Evolutionary conservation across 805 yeast genomes (phyloP).

Genomic region (Deakozyma indianensis): DNA sequence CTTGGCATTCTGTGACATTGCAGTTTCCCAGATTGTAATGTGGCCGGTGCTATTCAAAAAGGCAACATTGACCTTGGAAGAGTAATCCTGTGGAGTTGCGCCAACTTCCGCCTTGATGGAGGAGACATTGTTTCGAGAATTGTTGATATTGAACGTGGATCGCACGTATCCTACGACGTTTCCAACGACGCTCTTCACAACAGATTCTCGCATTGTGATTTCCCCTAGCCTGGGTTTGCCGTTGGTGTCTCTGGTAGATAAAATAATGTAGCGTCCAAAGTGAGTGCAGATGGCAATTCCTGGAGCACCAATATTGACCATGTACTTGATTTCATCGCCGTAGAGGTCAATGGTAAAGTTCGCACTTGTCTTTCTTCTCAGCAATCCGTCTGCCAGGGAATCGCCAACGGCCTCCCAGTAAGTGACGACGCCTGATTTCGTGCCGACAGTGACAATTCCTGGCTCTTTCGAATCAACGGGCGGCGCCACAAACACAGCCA

Average conservation of each 20-base stretch:
- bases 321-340: conserved; percentile 41
- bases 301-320: conserved; percentile 54
- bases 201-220: conserved; percentile 12
- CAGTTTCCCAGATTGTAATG: not conserved
- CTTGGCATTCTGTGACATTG: conserved; percentile 1
- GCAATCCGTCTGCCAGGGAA: conserved; percentile 50
- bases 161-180: not conserved
- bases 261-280: conserved; percentile 45
- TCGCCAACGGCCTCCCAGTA: conserved; percentile 65
- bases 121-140: not conserved
- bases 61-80: conserved; percentile 1
- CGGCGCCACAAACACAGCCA: conserved; percentile 47
- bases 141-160: not conserved
- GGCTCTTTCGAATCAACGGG: conserved; percentile 40
- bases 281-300: conserved; percentile 64
- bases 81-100: not conserved
- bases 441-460: conserved; percentile 55
- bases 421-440: conserved; percentile 40
- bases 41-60: not conserved
- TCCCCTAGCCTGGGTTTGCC: conserved; percentile 37
- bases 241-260: conserved; percentile 50
- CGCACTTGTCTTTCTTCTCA: conserved; percentile 23
- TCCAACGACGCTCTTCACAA: not conserved
- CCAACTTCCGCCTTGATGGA: not conserved
- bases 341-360: conserved; percentile 29